A percentile compares a stretch with the other conserved stretches of the same genome.
Conservation (phyloP, 1,284 basidiomycete species). For the Rhodotorula sp. region DNA sequence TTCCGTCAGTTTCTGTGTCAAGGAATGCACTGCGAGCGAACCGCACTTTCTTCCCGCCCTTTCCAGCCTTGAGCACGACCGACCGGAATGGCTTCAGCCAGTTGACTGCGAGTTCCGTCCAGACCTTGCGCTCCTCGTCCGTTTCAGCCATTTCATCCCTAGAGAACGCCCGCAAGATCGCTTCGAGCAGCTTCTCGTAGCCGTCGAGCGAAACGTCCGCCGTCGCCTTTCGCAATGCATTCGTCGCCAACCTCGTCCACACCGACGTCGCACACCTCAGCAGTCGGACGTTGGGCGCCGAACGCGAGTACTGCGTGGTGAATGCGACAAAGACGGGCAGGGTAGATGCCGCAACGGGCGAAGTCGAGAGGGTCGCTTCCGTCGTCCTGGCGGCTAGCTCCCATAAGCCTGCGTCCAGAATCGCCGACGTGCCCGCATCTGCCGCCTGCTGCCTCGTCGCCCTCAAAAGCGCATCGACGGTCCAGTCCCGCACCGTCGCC, state of each 20-base stretch:
- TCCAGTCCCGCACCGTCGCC: conserved; percentile 32
- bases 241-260: conserved; percentile 17
- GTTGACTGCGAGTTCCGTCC: conserved; percentile 23
- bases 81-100: conserved; percentile 23
- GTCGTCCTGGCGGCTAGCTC: conserved; percentile 12
- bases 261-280: conserved; percentile 7
- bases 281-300: neutral
- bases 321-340: conserved; percentile 31
- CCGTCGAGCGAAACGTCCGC: conserved; percentile 33
- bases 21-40: too few relatives aligned
- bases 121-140: neutral
- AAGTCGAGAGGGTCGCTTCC: neutral
- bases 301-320: neutral
- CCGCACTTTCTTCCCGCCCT: conserved; percentile 37
- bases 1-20: too few relatives aligned
- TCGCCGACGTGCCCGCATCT: neutral
- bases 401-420: conserved; percentile 18
- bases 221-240: conserved; percentile 29
- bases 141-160: neutral
- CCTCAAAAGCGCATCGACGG: conserved; percentile 20
- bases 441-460: neutral
- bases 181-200: conserved; percentile 28
- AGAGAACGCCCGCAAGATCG: conserved; percentile 3
- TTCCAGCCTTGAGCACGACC: conserved; percentile 26
- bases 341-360: neutral